phyloP scores from a whole-genome alignment of 148 eudicot genomes.

The Nyssa sinensis region DNA sequence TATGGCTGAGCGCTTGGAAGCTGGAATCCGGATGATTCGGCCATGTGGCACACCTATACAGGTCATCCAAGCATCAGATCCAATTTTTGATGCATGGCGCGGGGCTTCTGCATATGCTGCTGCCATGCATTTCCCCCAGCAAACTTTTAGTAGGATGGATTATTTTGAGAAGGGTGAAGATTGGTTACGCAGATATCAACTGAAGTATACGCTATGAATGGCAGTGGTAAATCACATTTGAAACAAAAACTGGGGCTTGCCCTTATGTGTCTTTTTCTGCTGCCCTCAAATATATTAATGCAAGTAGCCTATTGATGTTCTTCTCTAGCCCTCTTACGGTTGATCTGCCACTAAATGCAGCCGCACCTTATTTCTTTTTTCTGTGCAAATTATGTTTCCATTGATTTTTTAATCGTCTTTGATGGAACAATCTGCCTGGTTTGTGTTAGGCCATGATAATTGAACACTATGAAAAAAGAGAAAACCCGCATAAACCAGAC shows the following conservation, averaged over 20 bases:
- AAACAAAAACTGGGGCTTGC: background rate
- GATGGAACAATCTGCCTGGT: too few relatives aligned
- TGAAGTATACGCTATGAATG: conserved; percentile 49
- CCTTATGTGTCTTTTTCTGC: background rate
- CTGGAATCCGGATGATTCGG: conserved; percentile 77
- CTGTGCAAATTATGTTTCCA: background rate
- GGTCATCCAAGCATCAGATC: conserved; percentile 59
- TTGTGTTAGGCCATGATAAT: too few relatives aligned
- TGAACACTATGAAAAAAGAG: too few relatives aligned
- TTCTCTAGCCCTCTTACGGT: too few relatives aligned
- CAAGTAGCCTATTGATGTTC: too few relatives aligned
- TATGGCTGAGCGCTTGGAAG: conserved; percentile 78
- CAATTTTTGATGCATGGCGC: conserved; percentile 90
- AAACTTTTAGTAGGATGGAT: conserved; percentile 66
- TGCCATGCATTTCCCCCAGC: conserved; percentile 50
- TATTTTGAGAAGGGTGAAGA: conserved; percentile 95
- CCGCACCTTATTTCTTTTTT: too few relatives aligned
- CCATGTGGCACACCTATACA: conserved; percentile 83
- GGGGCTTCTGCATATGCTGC: conserved; percentile 87
- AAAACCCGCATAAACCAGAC: too few relatives aligned
- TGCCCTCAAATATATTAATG: background rate
- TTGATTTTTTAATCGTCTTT: too few relatives aligned
- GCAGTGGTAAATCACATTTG: background rate
- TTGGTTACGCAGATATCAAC: conserved; percentile 72
- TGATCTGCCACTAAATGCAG: too few relatives aligned